Evolutionary conservation across 192 early-diverging fungal genomes (phyloP).

Genomic region (Hyaloraphidium curvatum): DNA sequence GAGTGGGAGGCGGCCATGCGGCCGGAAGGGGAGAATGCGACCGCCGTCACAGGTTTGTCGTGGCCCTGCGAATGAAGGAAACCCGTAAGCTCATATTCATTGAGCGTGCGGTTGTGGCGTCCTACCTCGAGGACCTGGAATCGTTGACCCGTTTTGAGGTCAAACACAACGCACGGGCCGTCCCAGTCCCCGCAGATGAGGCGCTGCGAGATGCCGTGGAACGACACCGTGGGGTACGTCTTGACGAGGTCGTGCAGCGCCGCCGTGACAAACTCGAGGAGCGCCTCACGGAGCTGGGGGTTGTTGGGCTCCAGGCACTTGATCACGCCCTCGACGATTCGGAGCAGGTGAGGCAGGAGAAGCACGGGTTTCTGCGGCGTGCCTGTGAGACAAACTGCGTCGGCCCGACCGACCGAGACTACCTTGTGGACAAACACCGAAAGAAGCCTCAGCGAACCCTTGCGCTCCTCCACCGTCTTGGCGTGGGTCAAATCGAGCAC

Average conservation of each 20-base stretch:
- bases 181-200: constrained; percentile 58
- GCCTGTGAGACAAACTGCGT: not conserved
- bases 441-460: constrained; percentile 40
- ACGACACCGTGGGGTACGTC: constrained; percentile 46
- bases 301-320: constrained; percentile 65
- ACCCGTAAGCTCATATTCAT: too few species aligned
- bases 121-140: constrained; percentile 57
- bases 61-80: too few species aligned
- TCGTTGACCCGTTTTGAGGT: constrained; percentile 61
- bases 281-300: constrained; percentile 42
- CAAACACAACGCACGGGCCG: constrained; percentile 56
- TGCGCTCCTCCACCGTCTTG: constrained; percentile 33
- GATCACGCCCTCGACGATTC: constrained; percentile 56
- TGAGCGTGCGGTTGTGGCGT: too few species aligned
- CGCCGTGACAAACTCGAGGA: constrained; percentile 35
- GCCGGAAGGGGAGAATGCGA: too few species aligned
- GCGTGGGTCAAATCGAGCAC: constrained; percentile 54
- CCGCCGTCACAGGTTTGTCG: too few species aligned
- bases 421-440: constrained; percentile 58
- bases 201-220: constrained; percentile 51
- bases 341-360: constrained; percentile 34
- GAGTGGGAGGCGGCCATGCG: too few species aligned
- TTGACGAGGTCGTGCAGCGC: constrained; percentile 26
- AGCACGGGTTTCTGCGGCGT: constrained; percentile 38
- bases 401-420: not conserved